These are phyloP conservation scores for Vinca minor DNA, from an alignment of 257 asterid genomes.

Conservation along the genomic window DNA sequence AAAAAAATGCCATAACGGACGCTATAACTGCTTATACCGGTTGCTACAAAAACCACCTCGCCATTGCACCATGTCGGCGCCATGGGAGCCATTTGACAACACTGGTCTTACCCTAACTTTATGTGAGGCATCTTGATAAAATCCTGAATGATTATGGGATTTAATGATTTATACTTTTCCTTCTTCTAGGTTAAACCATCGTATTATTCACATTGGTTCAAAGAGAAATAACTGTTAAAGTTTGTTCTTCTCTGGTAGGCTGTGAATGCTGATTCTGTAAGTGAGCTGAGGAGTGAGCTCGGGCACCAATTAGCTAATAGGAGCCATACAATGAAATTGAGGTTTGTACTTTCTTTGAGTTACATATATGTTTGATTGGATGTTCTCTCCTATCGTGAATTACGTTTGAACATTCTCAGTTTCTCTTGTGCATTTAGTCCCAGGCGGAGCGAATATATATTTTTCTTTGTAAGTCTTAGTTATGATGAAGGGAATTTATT, in stretches of 20 bases:
- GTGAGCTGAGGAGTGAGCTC: constrained; percentile 78
- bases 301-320: constrained; percentile 79
- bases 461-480: no score
- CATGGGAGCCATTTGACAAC: no score
- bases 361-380: constrained; percentile 1
- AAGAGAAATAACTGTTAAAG: background rate
- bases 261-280: constrained; percentile 58
- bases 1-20: no score
- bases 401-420: background rate
- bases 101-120: background rate
- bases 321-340: constrained; percentile 59
- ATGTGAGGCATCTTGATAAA: background rate
- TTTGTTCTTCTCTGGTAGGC: constrained; percentile 38
- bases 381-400: background rate
- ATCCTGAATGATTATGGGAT: background rate
- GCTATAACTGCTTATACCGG: no score
- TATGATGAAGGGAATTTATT: no score
- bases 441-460: no score
- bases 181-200: background rate
- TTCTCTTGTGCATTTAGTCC: background rate
- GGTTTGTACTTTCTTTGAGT: constrained; percentile 39
- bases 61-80: no score
- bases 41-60: no score
- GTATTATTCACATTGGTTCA: background rate
- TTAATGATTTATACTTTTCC: background rate